phyloP scores from a whole-genome alignment of 768 basidiomycete genomes.

The Serendipita sp. region DNA sequence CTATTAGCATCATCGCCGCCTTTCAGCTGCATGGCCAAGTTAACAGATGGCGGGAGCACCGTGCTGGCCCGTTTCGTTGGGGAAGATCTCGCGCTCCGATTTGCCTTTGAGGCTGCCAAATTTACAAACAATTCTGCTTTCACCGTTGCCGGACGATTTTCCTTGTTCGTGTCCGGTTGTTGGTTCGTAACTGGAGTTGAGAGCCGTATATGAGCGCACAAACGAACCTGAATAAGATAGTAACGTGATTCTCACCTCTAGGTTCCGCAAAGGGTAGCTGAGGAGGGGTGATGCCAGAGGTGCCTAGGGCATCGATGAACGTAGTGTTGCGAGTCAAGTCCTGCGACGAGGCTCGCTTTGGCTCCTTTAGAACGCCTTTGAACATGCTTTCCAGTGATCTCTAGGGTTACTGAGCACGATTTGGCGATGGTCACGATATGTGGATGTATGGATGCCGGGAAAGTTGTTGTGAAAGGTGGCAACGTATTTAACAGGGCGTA shows the following conservation, averaged over 20 bases:
- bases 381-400: background rate
- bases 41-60: background rate
- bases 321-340: background rate
- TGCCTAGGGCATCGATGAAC: background rate
- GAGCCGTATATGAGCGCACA: background rate
- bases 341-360: background rate
- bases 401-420: background rate
- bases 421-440: background rate
- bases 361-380: conserved; percentile 1
- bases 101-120: background rate
- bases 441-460: background rate
- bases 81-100: conserved; percentile 1
- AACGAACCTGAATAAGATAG: background rate
- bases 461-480: background rate
- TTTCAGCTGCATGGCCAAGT: background rate
- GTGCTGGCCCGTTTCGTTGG: background rate
- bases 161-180: background rate
- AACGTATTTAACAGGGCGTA: background rate
- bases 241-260: background rate
- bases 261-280: background rate
- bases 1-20: background rate
- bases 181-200: background rate
- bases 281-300: background rate
- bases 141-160: conserved; percentile 1
- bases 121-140: background rate